Conservation (phyloP, 2,329 filamentous ascomycete genomes). For the Claviceps digitariae region DNA sequence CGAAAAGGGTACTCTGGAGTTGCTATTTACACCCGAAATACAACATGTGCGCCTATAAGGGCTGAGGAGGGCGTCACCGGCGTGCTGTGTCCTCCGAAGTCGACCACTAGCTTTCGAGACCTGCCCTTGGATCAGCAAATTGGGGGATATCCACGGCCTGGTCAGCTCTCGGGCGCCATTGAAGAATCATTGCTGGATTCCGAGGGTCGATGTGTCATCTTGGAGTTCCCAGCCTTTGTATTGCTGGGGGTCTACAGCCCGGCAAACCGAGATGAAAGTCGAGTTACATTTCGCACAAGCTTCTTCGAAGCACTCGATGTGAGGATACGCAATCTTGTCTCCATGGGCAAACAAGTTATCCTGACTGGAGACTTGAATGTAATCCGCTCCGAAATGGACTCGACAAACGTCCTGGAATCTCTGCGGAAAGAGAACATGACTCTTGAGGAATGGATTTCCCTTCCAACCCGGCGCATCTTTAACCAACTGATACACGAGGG, state of each 20-base stretch:
- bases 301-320: conserved; percentile 73
- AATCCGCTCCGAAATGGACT: conserved; percentile 53
- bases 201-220: conserved; percentile 78
- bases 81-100: conserved; percentile 59
- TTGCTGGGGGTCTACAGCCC: conserved; percentile 87
- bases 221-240: conserved; percentile 93
- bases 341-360: conserved; percentile 71
- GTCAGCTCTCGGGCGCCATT: conserved; percentile 49
- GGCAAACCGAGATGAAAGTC: conserved; percentile 70
- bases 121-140: conserved; percentile 64
- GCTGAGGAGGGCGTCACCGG: conserved; percentile 93
- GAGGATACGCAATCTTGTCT: conserved; percentile 70
- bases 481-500: conserved; percentile 75
- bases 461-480: conserved; percentile 62
- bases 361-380: conserved; percentile 86
- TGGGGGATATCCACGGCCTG: conserved; percentile 67
- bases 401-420: conserved; percentile 57
- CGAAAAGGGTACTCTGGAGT: conserved; percentile 83
- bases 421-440: conserved; percentile 58
- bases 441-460: conserved; percentile 57
- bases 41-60: conserved; percentile 69
- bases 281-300: conserved; percentile 67
- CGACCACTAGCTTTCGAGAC: conserved; percentile 57
- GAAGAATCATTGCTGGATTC: conserved; percentile 69
- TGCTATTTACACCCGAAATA: conserved; percentile 84